Evolutionary conservation across 805 yeast genomes (phyloP).

Genomic region (Yarrowia bubula): DNA sequence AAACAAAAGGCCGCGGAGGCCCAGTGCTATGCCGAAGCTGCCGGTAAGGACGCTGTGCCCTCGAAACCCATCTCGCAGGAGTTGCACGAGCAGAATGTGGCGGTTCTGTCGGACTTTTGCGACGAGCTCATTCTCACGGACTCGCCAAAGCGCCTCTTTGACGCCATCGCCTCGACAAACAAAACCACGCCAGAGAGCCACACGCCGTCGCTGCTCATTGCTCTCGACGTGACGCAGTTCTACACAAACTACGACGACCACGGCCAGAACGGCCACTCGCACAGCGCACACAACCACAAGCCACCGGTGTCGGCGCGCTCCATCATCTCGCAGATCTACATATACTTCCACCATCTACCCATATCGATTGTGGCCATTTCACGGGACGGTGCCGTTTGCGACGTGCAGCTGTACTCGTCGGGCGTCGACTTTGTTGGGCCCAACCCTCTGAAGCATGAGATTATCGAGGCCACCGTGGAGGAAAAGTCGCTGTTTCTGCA

Average conservation of each 20-base stretch:
- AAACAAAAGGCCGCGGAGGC: not conserved
- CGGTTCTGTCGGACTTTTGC: not conserved
- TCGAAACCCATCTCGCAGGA: constrained; percentile 1
- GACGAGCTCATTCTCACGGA: constrained; percentile 14
- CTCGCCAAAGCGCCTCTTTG: constrained; percentile 22
- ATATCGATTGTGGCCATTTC: constrained; percentile 20
- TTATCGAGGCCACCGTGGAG: constrained; percentile 1
- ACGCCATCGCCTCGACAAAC: constrained; percentile 3
- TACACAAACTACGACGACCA: not conserved
- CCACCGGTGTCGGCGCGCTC: constrained; percentile 23
- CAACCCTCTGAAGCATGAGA: constrained; percentile 22
- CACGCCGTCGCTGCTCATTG: constrained; percentile 6
- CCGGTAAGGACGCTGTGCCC: not conserved
- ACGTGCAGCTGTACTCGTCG: constrained; percentile 18
- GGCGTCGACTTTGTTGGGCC: constrained; percentile 26
- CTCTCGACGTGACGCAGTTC: constrained; percentile 21
- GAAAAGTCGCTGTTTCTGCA: not conserved
- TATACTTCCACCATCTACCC: constrained; percentile 25
- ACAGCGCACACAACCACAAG: not conserved
- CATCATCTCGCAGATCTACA: constrained; percentile 22
- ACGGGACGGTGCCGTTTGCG: constrained; percentile 1
- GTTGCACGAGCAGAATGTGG: constrained; percentile 8
- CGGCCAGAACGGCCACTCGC: not conserved
- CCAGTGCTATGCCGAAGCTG: too few species aligned
- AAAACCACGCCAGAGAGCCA: not conserved